These are phyloP conservation scores for Tetradesmus lagerheimii DNA, from an alignment of 139 green algal genomes.

Conservation along the genomic window DNA sequence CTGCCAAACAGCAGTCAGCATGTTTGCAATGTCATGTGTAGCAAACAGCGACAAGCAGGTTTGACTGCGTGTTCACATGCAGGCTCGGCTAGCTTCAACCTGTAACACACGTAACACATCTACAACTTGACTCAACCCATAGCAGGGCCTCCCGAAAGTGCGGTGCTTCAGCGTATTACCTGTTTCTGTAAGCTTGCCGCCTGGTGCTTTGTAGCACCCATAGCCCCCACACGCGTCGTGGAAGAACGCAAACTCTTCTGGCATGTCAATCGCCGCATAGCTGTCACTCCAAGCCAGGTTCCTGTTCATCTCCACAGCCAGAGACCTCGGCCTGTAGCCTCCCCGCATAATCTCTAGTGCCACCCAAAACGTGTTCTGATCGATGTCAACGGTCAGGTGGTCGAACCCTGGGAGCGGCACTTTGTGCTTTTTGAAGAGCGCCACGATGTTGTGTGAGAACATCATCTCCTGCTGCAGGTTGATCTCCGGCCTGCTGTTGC, in stretches of 20 bases:
- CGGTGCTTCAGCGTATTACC: background rate
- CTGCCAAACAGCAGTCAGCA: too few species aligned
- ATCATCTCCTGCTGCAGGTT: background rate
- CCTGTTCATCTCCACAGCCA: background rate
- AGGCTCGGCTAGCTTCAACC: too few species aligned
- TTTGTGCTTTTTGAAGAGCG: background rate
- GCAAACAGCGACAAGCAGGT: too few species aligned
- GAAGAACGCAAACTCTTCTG: background rate
- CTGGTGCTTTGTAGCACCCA: background rate
- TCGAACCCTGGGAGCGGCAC: background rate
- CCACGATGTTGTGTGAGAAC: background rate
- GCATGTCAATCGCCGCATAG: background rate
- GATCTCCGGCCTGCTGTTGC: background rate
- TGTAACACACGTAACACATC: too few species aligned
- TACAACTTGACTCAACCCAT: too few species aligned
- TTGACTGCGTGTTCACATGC: too few species aligned
- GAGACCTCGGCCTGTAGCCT: background rate
- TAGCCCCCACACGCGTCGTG: background rate
- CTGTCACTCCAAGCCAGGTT: background rate
- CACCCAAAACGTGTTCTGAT: slow-evolving; percentile 1
- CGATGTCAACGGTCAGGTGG: slow-evolving; percentile 32
- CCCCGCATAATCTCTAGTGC: background rate
- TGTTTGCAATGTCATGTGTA: too few species aligned
- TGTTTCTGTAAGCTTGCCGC: background rate
- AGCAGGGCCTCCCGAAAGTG: too few species aligned